phyloP scores from a whole-genome alignment of 164 flowering plant species.

The Buxus sempervirens region DNA sequence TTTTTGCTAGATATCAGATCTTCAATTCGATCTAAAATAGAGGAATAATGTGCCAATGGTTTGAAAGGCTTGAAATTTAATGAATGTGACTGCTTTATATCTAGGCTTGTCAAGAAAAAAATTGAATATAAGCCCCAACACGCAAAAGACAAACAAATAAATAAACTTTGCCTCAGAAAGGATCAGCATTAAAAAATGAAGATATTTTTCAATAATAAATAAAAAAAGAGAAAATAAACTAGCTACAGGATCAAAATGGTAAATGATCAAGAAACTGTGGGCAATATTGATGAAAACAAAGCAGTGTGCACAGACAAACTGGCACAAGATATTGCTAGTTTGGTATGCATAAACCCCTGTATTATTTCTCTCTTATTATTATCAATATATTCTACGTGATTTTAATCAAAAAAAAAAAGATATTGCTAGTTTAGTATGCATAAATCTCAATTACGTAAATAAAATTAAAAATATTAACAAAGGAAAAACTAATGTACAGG shows the following conservation, averaged over 20 bases:
- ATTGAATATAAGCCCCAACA: background rate
- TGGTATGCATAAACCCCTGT: background rate
- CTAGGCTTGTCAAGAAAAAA: slow-evolving; percentile 59
- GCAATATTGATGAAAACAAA: background rate
- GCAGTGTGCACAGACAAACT: background rate
- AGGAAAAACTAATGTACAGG: background rate
- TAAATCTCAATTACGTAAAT: background rate
- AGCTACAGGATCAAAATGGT: background rate
- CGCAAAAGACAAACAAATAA: background rate
- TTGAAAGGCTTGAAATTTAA: slow-evolving; percentile 78
- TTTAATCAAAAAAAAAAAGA: no score
- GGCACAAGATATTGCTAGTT: background rate
- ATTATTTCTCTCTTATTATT: no score
- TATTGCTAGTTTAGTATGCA: background rate
- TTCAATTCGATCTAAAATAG: slow-evolving; percentile 59
- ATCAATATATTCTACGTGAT: no score
- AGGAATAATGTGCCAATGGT: slow-evolving; percentile 52
- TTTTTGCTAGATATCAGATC: slow-evolving; percentile 46
- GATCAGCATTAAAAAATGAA: background rate
- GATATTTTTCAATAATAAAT: background rate
- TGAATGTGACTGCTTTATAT: slow-evolving; percentile 70
- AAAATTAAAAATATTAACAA: background rate
- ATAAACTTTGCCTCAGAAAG: background rate
- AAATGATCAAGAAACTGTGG: background rate
- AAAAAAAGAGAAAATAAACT: background rate